Percentiles rank a stretch among this genome's conserved stretches.
Conservation (phyloP, 768 basidiomycete genomes). For the Leccinum barrowsii region DNA sequence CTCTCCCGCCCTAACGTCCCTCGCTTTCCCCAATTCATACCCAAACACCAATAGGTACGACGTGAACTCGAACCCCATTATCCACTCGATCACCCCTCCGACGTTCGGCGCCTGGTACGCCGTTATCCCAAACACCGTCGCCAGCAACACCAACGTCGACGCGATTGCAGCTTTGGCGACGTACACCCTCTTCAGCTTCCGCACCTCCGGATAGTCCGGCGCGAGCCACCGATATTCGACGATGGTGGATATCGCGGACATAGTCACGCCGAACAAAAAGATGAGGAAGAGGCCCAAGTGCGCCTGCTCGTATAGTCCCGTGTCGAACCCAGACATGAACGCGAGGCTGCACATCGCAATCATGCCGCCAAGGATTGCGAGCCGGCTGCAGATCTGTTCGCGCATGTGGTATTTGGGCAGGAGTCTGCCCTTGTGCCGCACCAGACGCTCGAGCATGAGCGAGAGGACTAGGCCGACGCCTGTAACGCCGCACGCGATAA, state of each 20-base stretch:
- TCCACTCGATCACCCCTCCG: conserved; percentile 74
- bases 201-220: conserved; percentile 46
- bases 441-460: conserved; percentile 56
- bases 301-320: conserved; percentile 43
- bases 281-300: conserved; percentile 65
- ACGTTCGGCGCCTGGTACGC: conserved; percentile 43
- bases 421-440: conserved; percentile 68
- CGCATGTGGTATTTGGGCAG: conserved; percentile 53
- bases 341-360: conserved; percentile 65
- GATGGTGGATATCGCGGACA: conserved; percentile 76
- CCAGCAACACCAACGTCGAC: conserved; percentile 51
- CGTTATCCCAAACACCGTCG: conserved; percentile 58
- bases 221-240: conserved; percentile 68
- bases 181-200: conserved; percentile 51
- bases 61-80: conserved; percentile 66
- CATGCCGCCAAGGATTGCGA: conserved; percentile 58
- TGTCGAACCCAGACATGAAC: conserved; percentile 70
- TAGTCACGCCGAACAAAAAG: conserved; percentile 67
- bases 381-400: conserved; percentile 49
- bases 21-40: too few relatives aligned
- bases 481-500: conserved; percentile 62
- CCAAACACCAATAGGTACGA: too few relatives aligned
- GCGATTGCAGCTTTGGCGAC: conserved; percentile 60
- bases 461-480: conserved; percentile 58
- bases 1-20: too few relatives aligned